Evolutionary conservation across 345 rosid genomes (phyloP), one percentile per base, ranked within the genome.

Genomic region (Ailanthus altissimus): DNA sequence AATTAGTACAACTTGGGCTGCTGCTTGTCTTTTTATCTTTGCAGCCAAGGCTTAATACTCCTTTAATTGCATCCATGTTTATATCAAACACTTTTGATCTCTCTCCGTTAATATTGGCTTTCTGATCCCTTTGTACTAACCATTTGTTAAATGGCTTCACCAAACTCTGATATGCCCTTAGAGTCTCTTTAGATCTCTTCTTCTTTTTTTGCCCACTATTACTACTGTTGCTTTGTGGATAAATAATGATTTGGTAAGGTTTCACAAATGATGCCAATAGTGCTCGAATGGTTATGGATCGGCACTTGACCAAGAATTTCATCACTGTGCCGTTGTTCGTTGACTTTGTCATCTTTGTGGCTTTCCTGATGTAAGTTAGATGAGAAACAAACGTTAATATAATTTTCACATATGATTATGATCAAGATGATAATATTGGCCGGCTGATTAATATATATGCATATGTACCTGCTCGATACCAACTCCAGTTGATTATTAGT

Each of bases 261-360:
- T 81, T 85, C 75, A 77, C 21, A 13, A 85, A 23, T 45, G 86
- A 72, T 38, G 83, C 74, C 4, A 85, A 25, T 54, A 85, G 20
- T 23, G 80, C 42, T 43, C 75, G 65, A 5, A 83, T 47, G 9
- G 81, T 82, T 42, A 76, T 21, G 8, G 81, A 68, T 53, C 76
- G 80, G 26, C 83, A 74, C 59, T 85, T 85, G 74, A 79, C 26
- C 20, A 85, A 63, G 51, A 85, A 79, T 10, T 75, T 79, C 84
- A 77, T 75, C 74, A 81, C 50, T 4, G 81, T 72, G 32, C 84
- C 78, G 0, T 81, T 50, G 21, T 45, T 75, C 12, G 42, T 32
- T 16, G 74, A 58, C 9, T 73, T 40, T 6, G 56, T 15, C 25
- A 26, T 80, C 59, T 73, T 77, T 54, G 78, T 32, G 4, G 62